Percentiles rank a stretch among this genome's conserved stretches.
These are phyloP conservation scores for Thymus quinquecostatus DNA, from an alignment of 257 asterid species.

Conservation along the genomic window DNA sequence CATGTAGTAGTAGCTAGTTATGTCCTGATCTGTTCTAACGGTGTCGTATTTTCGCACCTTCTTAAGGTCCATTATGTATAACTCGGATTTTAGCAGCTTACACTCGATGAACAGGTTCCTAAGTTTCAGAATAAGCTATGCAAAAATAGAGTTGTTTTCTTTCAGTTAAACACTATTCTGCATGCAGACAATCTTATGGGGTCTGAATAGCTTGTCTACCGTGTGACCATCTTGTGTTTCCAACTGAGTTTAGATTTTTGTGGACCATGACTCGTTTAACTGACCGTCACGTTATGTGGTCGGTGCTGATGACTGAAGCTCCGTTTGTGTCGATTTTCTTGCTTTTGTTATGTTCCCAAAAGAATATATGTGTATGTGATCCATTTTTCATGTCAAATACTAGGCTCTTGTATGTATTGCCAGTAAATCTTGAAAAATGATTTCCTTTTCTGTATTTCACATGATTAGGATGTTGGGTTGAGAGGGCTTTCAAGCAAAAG, in stretches of 20 bases:
- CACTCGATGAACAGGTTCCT: too few species aligned
- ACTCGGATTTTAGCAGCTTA: too few species aligned
- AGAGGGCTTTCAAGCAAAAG: slow-evolving; percentile 76
- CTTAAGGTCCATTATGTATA: too few species aligned
- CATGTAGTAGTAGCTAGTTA: slow-evolving; percentile 4
- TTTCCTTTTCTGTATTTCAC: background rate
- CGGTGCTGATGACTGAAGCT: background rate
- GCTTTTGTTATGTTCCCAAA: background rate
- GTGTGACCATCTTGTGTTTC: too few species aligned
- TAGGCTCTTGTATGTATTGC: background rate
- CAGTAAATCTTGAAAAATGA: background rate
- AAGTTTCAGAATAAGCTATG: too few species aligned
- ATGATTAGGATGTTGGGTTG: slow-evolving; percentile 75
- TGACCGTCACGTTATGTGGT: background rate
- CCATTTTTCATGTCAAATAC: too few species aligned
- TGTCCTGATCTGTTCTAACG: too few species aligned
- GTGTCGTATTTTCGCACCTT: too few species aligned
- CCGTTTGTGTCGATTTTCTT: background rate
- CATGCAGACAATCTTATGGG: too few species aligned
- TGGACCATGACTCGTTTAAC: background rate
- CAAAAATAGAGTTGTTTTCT: too few species aligned
- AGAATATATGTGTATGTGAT: too few species aligned
- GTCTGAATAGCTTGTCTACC: background rate
- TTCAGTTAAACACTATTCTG: too few species aligned
- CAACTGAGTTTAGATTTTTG: background rate